Percentiles rank a stretch among this genome's conserved stretches.
These are phyloP conservation scores for Boechera divaricarpa DNA, from an alignment of 345 rosid species.

Conservation along the genomic window DNA sequence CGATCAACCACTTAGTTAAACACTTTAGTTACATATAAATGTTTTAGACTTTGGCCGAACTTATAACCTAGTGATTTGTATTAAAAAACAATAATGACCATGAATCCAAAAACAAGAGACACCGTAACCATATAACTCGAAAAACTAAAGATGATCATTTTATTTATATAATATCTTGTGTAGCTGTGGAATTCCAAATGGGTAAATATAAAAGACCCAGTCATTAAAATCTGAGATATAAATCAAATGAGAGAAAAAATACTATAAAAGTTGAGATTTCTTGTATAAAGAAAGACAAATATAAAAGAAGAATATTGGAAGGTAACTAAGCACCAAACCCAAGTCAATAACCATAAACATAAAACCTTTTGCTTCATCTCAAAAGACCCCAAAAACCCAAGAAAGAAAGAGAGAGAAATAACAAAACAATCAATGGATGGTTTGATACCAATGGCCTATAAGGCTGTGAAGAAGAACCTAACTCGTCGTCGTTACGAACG, in stretches of 20 bases:
- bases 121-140: neutral
- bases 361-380: slow-evolving; percentile 27
- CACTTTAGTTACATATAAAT: neutral
- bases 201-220: neutral
- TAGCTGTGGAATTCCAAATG: neutral
- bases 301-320: slow-evolving; percentile 32
- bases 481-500: slow-evolving; percentile 72
- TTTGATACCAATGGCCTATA: slow-evolving; percentile 69
- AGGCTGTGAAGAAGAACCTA: slow-evolving; percentile 66
- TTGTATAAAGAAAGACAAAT: slow-evolving; percentile 37
- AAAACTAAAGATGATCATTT: neutral
- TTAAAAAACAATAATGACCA: neutral
- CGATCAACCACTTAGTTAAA: neutral
- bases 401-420: neutral
- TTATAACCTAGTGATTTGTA: neutral
- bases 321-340: slow-evolving; percentile 32
- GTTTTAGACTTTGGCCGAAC: neutral
- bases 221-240: neutral
- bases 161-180: neutral
- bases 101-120: neutral
- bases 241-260: slow-evolving; percentile 4
- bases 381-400: neutral
- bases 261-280: neutral
- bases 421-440: slow-evolving; percentile 65
- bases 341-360: neutral